A percentile compares a stretch with the other conserved stretches of the same genome.
Conservation (phyloP, 352 stramenopile genomes). For the Plasmopara muralis region DNA sequence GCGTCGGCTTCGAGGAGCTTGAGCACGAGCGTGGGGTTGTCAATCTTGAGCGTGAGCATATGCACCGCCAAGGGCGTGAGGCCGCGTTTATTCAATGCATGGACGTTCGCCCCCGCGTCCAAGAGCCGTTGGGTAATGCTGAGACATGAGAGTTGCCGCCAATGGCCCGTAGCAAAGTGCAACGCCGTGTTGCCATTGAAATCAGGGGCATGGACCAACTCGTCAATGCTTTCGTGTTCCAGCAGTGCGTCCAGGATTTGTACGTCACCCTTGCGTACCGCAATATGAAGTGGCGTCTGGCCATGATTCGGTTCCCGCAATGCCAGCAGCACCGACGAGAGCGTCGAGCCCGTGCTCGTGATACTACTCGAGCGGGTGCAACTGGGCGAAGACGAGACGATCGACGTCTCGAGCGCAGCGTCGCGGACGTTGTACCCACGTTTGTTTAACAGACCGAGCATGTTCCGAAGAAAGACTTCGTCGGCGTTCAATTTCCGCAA, state of each 20-base stretch:
- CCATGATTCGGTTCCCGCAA: conserved; percentile 70
- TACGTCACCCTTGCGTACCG: conserved; percentile 62
- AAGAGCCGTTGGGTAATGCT: conserved; percentile 45
- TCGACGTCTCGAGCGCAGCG: conserved; percentile 49
- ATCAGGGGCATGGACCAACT: conserved; percentile 62
- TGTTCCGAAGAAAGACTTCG: conserved; percentile 60
- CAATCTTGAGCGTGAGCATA: conserved; percentile 73
- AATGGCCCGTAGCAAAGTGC: conserved; percentile 68
- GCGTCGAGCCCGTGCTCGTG: conserved; percentile 48
- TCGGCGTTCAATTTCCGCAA: conserved; percentile 27
- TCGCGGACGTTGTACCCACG: conserved; percentile 79
- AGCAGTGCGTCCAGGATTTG: conserved; percentile 68
- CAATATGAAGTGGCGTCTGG: conserved; percentile 72
- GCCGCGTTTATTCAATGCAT: conserved; percentile 50
- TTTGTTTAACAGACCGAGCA: conserved; percentile 75
- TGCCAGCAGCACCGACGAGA: conserved; percentile 64
- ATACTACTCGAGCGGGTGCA: conserved; percentile 39
- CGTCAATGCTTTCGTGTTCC: conserved; percentile 57
- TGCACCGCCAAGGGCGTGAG: conserved; percentile 65
- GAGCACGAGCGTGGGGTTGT: conserved; percentile 55
- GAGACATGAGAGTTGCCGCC: conserved; percentile 39
- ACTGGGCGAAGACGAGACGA: conserved; percentile 38
- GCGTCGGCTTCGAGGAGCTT: conserved; percentile 61
- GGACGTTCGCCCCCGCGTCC: conserved; percentile 43
- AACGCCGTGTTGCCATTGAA: conserved; percentile 79